Base-by-base conservation (phyloP, 2,329 filamentous ascomycete species). In the Lecanicillium sp. region DNA sequence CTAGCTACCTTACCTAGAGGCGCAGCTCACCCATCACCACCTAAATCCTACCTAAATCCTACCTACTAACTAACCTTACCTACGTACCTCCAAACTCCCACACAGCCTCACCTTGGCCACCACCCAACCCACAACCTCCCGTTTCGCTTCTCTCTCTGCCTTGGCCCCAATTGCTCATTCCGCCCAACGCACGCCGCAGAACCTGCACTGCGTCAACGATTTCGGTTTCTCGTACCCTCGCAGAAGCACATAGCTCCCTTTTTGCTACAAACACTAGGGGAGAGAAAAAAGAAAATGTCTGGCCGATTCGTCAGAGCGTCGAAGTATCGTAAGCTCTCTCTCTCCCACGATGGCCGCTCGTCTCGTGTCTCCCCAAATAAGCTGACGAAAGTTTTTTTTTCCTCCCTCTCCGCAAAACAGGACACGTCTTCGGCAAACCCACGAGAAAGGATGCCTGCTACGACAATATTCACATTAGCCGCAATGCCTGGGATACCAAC, bases 401-500 rank as follows among this genome's bases (percentile, higher is more conserved):
- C 10, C 21, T 5, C 30, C 30, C 10, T 33, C 30, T 33, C 17
- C n/a, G n/a, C n/a, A n/a, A n/a, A n/a, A 23, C 37, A 96, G 91
- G 91, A 77, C 93, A 98, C 78, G 87, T 98, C 73, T 98, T 96
- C 75, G 93, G 93, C 67, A 93, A 94, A 72, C 74, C 89, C 54
- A 94, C 90, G 57, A 85, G 88, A 71, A 96, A 95, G 80, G 93
- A 98, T 68, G 87, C 88, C 79, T 96, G 90, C 77, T 98, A 97
- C 73, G 93, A 98, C 70, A 97, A 97, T 70, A 75, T 98, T 58
- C 88, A 89, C 66, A 89, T 98, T 69, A 96, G 90, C 63, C 88
- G 86, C 70, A 98, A 98, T 83, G 93, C 93, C 48, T 98, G 93
- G 93, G 93, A 98, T 69, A 96, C 90, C 62, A 98, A 98, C 73